phyloP scores from a whole-genome alignment of 257 asterid species.

The Handroanthus guayacan region DNA sequence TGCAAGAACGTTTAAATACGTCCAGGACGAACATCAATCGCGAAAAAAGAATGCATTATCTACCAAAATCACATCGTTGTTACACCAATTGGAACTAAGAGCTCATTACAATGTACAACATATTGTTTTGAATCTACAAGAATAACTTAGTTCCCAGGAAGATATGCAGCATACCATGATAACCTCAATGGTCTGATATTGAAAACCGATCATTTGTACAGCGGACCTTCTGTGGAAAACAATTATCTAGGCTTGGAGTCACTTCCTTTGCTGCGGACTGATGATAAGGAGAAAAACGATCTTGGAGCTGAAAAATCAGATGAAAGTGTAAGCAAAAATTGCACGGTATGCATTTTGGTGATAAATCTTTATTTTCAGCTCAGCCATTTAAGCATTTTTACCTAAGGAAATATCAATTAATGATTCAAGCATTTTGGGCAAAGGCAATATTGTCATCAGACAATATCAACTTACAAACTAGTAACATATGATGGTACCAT shows the following conservation, averaged over 20 bases:
- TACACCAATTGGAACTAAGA: slow-evolving; percentile 58
- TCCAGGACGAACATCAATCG: slow-evolving; percentile 10
- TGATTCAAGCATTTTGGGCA: slow-evolving; percentile 1
- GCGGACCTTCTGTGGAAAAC: slow-evolving; percentile 24
- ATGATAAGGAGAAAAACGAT: slow-evolving; percentile 86
- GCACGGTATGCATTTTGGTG: neutral
- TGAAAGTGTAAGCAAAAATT: slow-evolving; percentile 29
- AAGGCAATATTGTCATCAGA: neutral
- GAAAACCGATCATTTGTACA: slow-evolving; percentile 32
- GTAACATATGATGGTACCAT: no score
- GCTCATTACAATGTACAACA: slow-evolving; percentile 61
- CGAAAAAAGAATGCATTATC: slow-evolving; percentile 47
- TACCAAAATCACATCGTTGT: slow-evolving; percentile 67
- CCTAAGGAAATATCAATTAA: no score
- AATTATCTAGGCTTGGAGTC: slow-evolving; percentile 80
- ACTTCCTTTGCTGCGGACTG: slow-evolving; percentile 93
- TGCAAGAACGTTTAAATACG: neutral
- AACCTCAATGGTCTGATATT: slow-evolving; percentile 38
- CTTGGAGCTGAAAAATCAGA: slow-evolving; percentile 73
- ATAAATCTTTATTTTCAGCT: neutral
- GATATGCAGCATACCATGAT: slow-evolving; percentile 33
- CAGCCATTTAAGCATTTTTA: neutral
- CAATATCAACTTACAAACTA: no score
- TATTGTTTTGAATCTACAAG: slow-evolving; percentile 45
- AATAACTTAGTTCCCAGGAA: slow-evolving; percentile 27